phyloP scores from a whole-genome alignment of 495 filamentous ascomycete genomes.

The Margaritispora aquatica region DNA sequence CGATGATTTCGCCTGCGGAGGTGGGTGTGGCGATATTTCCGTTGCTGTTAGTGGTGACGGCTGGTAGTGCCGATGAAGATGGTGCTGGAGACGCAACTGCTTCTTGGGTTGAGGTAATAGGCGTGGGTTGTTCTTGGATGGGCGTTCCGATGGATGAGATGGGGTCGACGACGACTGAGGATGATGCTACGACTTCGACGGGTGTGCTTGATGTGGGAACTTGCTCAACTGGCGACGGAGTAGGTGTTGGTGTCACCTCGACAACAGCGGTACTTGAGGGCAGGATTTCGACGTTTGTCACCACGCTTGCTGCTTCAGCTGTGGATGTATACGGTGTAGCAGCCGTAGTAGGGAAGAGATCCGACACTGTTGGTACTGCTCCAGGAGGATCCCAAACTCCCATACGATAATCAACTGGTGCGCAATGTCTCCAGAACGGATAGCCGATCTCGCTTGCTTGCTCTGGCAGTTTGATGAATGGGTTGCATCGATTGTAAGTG shows the following conservation, averaged over 20 bases:
- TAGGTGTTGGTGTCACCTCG: not conserved
- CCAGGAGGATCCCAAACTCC: constrained; percentile 17
- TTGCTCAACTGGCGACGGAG: not conserved
- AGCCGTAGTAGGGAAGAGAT: constrained; percentile 1
- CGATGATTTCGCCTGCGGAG: not conserved
- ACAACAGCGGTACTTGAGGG: not conserved
- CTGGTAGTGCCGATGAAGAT: not conserved
- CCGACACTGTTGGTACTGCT: constrained; percentile 9
- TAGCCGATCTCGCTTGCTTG: constrained; percentile 9
- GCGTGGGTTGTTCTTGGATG: too few relatives aligned
- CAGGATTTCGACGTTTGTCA: not conserved
- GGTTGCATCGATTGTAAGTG: constrained; percentile 16
- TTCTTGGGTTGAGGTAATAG: too few relatives aligned
- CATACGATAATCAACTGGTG: constrained; percentile 1
- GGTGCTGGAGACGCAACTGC: too few relatives aligned
- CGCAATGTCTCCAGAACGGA: constrained; percentile 16
- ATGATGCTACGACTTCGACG: not conserved
- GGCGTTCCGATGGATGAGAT: too few relatives aligned
- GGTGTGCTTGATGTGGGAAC: not conserved
- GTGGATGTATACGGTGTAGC: not conserved
- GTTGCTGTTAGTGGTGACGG: too few relatives aligned
- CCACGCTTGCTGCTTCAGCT: not conserved
- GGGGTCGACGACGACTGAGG: too few relatives aligned
- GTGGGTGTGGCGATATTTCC: not conserved
- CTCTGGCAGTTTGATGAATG: constrained; percentile 7